Evolutionary conservation across 805 yeast species (phyloP), one percentile per base, ranked within the genome.

Genomic region (Wickerhamomyces strasburgensis): DNA sequence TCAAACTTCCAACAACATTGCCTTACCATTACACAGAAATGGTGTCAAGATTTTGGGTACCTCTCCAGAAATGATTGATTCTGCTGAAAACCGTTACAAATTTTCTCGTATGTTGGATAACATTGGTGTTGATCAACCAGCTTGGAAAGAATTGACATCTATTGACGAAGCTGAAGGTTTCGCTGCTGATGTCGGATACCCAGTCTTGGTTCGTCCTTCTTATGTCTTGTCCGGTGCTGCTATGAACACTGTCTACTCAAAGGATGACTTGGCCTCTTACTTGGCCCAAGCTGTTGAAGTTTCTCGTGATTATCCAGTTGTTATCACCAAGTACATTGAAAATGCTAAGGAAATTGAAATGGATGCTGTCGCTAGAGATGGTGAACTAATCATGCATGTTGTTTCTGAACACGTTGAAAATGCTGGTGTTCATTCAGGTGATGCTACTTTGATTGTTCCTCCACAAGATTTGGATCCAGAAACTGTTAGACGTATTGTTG

Each of bases 381-480:
- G 98, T 64, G 78, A 88, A 63, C 72, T 90, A 67, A 75, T 93
- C 52, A 86, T 90, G 88, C 98, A 90, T 62, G 98, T 88, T 59
- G 96, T 90, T 41, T 87, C 96, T 38, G 98, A 93, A 67, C 98
- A 90, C 62, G 96, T 93, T 49, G 98, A 90, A 69, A 90, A 90
- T 59, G 98, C 98, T 19, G 98, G 98, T 76, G 96, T 90, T 30
- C 98, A 90, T 66, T 90, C 98, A 35, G 98, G 98, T 73, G 98
- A 90, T 65, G 98, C 98, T 44, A 93, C 98, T 33, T 69, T 90
- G 57, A 84, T 90, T 61, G 94, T 90, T 41, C 98, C 98, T 38
- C 96, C 97, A 35, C 97, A 90, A 68, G 95, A 86, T 58, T 74
- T 93, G 53, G 90, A 83, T 48, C 85, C 87, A 42, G 96, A 86